Evolutionary conservation across 176 grass and related monocot genomes (phyloP).

Genomic region (Zoysia japonica): DNA sequence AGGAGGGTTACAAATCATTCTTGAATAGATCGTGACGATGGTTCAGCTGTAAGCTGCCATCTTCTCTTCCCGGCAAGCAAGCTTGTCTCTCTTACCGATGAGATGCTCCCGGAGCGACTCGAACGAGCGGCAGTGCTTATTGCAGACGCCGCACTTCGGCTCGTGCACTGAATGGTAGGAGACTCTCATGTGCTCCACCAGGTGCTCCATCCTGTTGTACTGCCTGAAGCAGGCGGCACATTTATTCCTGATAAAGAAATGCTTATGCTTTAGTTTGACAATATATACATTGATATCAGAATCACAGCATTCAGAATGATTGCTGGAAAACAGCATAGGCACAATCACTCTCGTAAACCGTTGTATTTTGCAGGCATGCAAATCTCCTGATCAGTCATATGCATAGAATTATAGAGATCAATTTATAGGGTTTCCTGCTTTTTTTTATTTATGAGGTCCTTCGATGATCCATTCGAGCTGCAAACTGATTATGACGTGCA

Average conservation of each 20-base stretch:
- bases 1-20: background rate
- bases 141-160: constrained; percentile 73
- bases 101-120: constrained; percentile 93
- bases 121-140: constrained; percentile 88
- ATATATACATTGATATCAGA: background rate
- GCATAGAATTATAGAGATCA: no score
- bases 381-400: no score
- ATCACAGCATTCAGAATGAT: background rate
- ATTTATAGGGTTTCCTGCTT: background rate
- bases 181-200: constrained; percentile 91
- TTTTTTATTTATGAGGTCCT: background rate
- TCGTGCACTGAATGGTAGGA: constrained; percentile 86
- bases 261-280: constrained; percentile 18
- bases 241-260: constrained; percentile 61
- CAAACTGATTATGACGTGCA: no score
- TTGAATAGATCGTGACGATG: background rate
- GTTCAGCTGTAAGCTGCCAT: background rate
- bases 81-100: constrained; percentile 50
- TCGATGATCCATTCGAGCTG: background rate
- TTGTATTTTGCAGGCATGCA: no score
- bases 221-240: constrained; percentile 87
- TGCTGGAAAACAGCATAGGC: no score
- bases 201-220: constrained; percentile 88
- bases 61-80: background rate
- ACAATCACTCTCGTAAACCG: no score